Evolutionary conservation across 2,329 filamentous ascomycete genomes (phyloP), one percentile per base, ranked within the genome.

Genomic region (Torrubiella hemipterigena): DNA sequence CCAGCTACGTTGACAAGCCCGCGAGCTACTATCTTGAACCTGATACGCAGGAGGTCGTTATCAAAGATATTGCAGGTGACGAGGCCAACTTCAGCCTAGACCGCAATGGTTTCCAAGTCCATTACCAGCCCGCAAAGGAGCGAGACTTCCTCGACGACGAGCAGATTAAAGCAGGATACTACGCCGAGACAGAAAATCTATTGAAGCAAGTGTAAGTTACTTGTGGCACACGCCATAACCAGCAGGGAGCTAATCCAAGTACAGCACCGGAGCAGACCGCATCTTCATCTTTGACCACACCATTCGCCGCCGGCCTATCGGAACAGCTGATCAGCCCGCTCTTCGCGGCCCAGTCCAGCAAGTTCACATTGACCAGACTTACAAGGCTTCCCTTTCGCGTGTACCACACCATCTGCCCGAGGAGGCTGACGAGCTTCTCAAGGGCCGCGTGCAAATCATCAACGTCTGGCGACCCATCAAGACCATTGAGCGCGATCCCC

Each of bases 121-220:
- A 49, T 20, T 39, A 30, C 1, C 48, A 55, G 20, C 29, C 37
- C 0, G 45, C 51, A 3, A 34, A 40, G 7, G 56, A 60, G 43
- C 55, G 54, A 36, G 48, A 54, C 17, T 61, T 61, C 33, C 3
- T 42, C 2, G 68, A 79, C 41, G 74, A 81, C 31, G 67, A 67
- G 2, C 61, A 64, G 19, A 77, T 87, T 51, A 67, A 73, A 47
- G 46, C 58, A 4, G 59, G 66, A 6, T 87, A 86, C 55, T 87
- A 87, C 51, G 68, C 77, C 0, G 81, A 86, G 48, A 72, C 81
- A 4, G 75, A 83, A 48, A 55, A 72, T 29, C 50, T 85, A 14
- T 51, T 86, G 0, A 77, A 77, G 34, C 67, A 73, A 4, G 65
- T 49, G 77, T 46, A 49, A 39, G 57, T 43, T n/a, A 38, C 25